A percentile compares a stretch with the other conserved stretches of the same genome.
phyloP scores from a whole-genome alignment of 495 filamentous ascomycete species.

The Podospora bellae-mahoneyi region DNA sequence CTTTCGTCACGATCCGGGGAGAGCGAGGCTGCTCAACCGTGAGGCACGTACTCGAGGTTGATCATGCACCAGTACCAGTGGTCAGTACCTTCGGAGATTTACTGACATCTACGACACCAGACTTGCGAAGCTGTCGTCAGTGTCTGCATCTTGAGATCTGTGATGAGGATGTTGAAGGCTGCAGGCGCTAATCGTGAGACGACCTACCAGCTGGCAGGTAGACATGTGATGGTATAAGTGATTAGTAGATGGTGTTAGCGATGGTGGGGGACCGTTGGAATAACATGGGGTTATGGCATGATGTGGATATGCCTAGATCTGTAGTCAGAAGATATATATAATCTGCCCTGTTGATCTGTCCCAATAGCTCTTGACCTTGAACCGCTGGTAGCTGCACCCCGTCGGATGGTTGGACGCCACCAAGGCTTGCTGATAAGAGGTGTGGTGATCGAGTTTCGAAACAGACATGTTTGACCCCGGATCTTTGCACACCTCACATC shows the following conservation, averaged over 20 bases:
- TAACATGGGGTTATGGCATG: background rate
- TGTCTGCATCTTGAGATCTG: background rate
- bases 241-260: background rate
- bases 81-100: background rate
- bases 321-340: background rate
- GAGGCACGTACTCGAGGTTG: background rate
- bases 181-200: background rate
- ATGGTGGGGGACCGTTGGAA: background rate
- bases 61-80: background rate
- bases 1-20: background rate
- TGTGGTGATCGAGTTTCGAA: conserved; percentile 18
- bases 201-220: background rate
- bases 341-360: background rate
- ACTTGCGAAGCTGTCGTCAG: background rate
- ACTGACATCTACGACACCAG: background rate
- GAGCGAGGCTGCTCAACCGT: background rate
- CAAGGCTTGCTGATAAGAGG: conserved; percentile 11
- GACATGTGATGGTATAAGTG: background rate
- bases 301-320: background rate
- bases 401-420: background rate
- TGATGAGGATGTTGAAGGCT: background rate
- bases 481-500: conserved; percentile 9
- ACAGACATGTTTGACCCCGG: conserved; percentile 10
- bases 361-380: background rate
- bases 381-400: background rate